Base-by-base conservation (phyloP, 108 stramenopile species). In the Mediolabrus comicus region DNA sequence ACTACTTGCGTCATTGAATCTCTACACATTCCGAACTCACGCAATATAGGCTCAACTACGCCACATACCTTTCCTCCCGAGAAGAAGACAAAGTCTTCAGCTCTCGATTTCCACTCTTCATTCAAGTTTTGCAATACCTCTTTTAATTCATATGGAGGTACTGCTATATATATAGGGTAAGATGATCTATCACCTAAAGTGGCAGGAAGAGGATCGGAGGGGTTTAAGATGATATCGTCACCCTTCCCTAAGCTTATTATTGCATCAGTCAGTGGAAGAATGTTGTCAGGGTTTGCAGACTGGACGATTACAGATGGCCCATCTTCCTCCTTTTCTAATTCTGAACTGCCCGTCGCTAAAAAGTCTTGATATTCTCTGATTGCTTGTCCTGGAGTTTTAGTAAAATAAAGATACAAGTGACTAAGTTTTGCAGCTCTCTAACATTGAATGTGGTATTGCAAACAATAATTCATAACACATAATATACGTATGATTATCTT, bases 1-100 rank as follows among this genome's bases (percentile, higher is more conserved):
- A 93, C 56, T 1, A 87, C 77, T 60, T 93, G 92, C 3, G 89
- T 91, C 85, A 87, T 90, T 53, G 85, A 33, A 71, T 93, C 92
- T 12, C 92, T 78, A 65, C 84, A 85, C 78, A 77, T 86, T 79
- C 91, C 91, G 63, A 69, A 81, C 14, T 83, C 78, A 59, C 89
- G 87, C 32, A 93, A 59, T 4, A 81, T 46, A 9, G 87, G 86
- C 63, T 93, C 92, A 59, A 93, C 87, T 29, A 83, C 85, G 29
- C 92, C 92, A 59, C 76, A 89, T 19, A 81, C 30, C 51, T 79
- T 74, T 16, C 89, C 87, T 33, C 92, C 92, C 0, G 82, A 81
- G 82, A 93, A 86, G 71, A 93, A 93, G 6, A 87, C 78, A 63
- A 93, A 89, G 69, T 93, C 88, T 8, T 87, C 84, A 1, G 62